These are phyloP conservation scores for Beauveria caledonica DNA, from an alignment of 2,329 filamentous ascomycete genomes.

Conservation along the genomic window DNA sequence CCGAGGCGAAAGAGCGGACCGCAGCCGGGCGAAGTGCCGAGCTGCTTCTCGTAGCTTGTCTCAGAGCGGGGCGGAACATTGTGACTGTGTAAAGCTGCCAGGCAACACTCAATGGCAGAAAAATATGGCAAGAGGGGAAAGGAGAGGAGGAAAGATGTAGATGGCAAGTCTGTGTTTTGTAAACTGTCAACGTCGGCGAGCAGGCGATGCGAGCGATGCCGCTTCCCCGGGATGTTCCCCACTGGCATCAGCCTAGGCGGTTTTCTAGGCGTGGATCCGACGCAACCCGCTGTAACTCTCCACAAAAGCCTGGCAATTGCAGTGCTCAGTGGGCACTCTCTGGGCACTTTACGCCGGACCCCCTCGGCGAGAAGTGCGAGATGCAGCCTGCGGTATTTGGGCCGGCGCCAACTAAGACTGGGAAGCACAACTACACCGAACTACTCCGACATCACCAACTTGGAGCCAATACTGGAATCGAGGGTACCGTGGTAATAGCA, in stretches of 20 bases:
- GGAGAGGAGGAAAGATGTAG: not conserved
- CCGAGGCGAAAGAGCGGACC: conserved; percentile 29
- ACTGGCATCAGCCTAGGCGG: not conserved
- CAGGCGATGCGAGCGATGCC: not conserved
- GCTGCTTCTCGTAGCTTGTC: conserved; percentile 14
- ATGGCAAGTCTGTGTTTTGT: conserved; percentile 2
- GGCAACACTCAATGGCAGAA: not conserved
- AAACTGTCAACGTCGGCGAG: not conserved
- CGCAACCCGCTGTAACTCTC: conserved; percentile 2
- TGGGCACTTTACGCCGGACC: not conserved
- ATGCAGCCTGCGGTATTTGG: not conserved
- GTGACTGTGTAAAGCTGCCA: not conserved
- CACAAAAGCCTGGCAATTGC: not conserved
- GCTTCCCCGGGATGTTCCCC: conserved; percentile 5
- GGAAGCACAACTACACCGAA: conserved; percentile 3
- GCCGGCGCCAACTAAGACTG: not conserved
- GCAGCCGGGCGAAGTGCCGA: conserved; percentile 10
- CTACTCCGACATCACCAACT: not conserved
- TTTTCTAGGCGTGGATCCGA: conserved; percentile 3
- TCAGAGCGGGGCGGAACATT: conserved; percentile 16
- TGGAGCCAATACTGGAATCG: not conserved
- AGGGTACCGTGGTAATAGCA: not conserved
- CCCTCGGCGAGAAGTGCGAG: conserved; percentile 9
- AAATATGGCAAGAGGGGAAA: not conserved
- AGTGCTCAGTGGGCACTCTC: not conserved